Conservation (phyloP, 2,329 filamentous ascomycete species). For the Elsinoe australis region DNA sequence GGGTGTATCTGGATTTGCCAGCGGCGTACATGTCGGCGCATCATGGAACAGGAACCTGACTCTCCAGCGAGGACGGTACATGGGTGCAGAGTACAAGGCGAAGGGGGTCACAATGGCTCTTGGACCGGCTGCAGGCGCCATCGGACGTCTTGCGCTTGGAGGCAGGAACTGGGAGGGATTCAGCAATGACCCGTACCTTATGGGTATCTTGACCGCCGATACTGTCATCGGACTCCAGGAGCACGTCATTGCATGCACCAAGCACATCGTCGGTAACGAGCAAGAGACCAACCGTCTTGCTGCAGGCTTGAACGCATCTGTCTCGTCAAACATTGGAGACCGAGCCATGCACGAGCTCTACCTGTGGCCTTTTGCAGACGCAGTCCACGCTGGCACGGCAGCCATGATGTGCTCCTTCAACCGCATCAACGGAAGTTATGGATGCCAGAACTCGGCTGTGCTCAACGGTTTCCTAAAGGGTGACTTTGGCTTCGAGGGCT, state of each 20-base stretch:
- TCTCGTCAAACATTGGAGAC: slow-evolving; percentile 42
- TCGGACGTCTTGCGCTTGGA: slow-evolving; percentile 27
- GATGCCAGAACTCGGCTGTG: slow-evolving; percentile 54
- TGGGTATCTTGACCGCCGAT: slow-evolving; percentile 25
- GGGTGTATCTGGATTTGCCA: slow-evolving; percentile 32
- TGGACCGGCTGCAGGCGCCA: slow-evolving; percentile 28
- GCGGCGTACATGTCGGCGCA: slow-evolving; percentile 33
- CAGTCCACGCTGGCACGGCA: slow-evolving; percentile 57
- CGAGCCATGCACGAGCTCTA: slow-evolving; percentile 25
- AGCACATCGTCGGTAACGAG: slow-evolving; percentile 30
- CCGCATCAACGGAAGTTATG: slow-evolving; percentile 60
- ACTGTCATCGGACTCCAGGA: slow-evolving; percentile 28
- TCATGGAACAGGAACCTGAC: slow-evolving; percentile 35
- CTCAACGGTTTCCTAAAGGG: slow-evolving; percentile 58
- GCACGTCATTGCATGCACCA: slow-evolving; percentile 35
- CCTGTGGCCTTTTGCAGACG: slow-evolving; percentile 56
- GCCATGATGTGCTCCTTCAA: slow-evolving; percentile 68
- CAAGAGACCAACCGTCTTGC: slow-evolving; percentile 26
- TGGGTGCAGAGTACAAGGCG: slow-evolving; percentile 30
- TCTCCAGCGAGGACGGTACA: slow-evolving; percentile 28
- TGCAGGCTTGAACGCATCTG: slow-evolving; percentile 24
- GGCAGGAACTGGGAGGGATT: slow-evolving; percentile 31
- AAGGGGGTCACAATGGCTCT: slow-evolving; percentile 30
- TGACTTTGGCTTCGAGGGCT: slow-evolving; percentile 41
- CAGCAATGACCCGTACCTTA: slow-evolving; percentile 27